These are phyloP conservation scores for Protea cynaroides DNA, from an alignment of 164 flowering plant species.

Conservation along the genomic window DNA sequence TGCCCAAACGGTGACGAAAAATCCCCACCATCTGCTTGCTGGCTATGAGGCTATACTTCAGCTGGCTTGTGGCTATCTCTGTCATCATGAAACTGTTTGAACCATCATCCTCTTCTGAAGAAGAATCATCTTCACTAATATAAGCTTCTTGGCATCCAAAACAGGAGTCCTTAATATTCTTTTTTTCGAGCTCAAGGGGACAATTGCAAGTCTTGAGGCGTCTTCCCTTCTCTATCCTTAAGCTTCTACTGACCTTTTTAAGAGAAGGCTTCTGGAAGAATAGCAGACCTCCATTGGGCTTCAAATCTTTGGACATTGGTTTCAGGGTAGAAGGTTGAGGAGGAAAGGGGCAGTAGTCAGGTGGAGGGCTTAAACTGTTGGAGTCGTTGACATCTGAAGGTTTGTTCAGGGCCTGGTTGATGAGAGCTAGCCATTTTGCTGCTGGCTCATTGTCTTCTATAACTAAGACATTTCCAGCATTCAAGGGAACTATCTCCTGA, in stretches of 20 bases:
- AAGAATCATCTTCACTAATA: constrained; percentile 28
- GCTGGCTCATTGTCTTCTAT: constrained; percentile 83
- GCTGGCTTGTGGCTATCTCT: constrained; percentile 16
- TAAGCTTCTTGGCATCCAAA: constrained; percentile 39
- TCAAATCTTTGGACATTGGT: constrained; percentile 16
- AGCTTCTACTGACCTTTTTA: constrained; percentile 46
- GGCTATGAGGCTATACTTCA: constrained; percentile 52
- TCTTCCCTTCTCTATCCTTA: constrained; percentile 45
- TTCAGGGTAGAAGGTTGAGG: constrained; percentile 16
- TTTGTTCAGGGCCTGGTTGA: constrained; percentile 64
- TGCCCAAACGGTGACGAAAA: constrained; percentile 67
- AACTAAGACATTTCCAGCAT: constrained; percentile 88
- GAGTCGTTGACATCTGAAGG: constrained; percentile 5
- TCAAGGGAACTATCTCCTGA: constrained; percentile 90
- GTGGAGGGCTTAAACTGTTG: constrained; percentile 8
- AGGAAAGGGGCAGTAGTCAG: constrained; percentile 10
- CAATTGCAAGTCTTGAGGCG: constrained; percentile 69
- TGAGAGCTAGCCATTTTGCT: constrained; percentile 62
- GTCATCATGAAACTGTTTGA: constrained; percentile 15
- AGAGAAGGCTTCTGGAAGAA: constrained; percentile 63
- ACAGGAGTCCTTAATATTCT: constrained; percentile 48
- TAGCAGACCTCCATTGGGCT: constrained; percentile 22
- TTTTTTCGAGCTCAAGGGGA: constrained; percentile 36
- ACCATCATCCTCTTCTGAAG: constrained; percentile 60
- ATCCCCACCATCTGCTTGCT: constrained; percentile 92